Conservation (phyloP, 805 yeast genomes). For the Starmera pachycereana region DNA sequence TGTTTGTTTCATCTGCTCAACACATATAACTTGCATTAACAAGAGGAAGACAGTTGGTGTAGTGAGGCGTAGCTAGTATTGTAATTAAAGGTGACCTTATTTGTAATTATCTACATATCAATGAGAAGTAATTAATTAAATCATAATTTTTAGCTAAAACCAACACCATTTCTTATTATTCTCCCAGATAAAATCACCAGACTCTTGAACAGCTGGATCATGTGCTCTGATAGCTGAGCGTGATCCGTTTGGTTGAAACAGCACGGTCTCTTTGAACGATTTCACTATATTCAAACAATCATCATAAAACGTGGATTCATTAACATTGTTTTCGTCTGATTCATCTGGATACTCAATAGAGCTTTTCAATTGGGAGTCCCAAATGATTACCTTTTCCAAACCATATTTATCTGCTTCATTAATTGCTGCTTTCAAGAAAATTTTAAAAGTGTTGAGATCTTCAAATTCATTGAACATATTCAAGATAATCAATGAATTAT, state of each 20-base stretch:
- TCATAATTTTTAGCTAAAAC: too few relatives aligned
- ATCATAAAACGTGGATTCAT: not conserved
- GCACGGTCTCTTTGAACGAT: not conserved
- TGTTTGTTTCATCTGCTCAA: too few relatives aligned
- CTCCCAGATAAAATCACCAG: conserved; percentile 26
- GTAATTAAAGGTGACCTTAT: too few relatives aligned
- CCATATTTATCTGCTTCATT: conserved; percentile 22
- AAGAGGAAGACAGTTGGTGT: too few relatives aligned
- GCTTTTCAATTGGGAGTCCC: conserved; percentile 24
- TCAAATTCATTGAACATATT: conserved; percentile 15
- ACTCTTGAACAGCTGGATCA: conserved; percentile 15
- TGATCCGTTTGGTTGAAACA: conserved; percentile 19
- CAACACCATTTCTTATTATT: conserved; percentile 38
- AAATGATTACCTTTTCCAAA: conserved; percentile 22
- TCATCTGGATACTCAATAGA: too few relatives aligned
- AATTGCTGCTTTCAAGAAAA: conserved; percentile 22
- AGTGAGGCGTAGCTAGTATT: too few relatives aligned
- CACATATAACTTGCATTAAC: too few relatives aligned
- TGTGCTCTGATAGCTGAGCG: conserved; percentile 29
- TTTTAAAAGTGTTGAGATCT: conserved; percentile 11
- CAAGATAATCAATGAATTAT: conserved; percentile 18
- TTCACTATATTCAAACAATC: conserved; percentile 5
- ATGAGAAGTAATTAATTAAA: too few relatives aligned
- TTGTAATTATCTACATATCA: too few relatives aligned
- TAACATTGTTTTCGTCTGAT: conserved; percentile 3